Base-by-base conservation (phyloP, 768 basidiomycete genomes). In the Serpula lacrymans region DNA sequence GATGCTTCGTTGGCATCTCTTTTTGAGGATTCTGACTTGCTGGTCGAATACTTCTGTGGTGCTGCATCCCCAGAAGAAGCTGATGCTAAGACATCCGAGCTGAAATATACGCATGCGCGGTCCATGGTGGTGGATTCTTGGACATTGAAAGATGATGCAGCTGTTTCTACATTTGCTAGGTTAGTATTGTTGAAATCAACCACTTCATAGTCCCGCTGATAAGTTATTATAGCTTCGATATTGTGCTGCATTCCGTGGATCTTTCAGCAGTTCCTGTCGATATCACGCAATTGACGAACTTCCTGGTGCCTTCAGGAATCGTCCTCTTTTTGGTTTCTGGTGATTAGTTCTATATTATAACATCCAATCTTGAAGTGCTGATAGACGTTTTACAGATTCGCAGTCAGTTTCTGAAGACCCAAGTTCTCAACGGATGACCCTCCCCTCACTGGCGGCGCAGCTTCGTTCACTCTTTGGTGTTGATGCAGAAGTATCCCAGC, bases 241-340 rank as follows among this genome's bases (percentile, higher is more conserved):
- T 60, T 2, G 41, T 54, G 35, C 50, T 50, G 5, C 41, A 51
- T 6, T 48, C 49, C 28, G 49, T 60, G 29, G 43, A 52, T 6
- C 51, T 49, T 3, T 47, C 55, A 10, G 47, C 45, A 27, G 37
- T 39, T 12, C 43, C 43, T 27, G 20, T 38, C 14, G 48, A 60
- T 28, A 30, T 60, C 5, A 28, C 27, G 24, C 55, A 51, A 1
- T 53, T 61, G 14, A 29, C 51, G 5, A 58, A 58, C 20, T 21
- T 60, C 20, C 40, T 60, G 9, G 58, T 54, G 27, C 37, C 26
- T 2, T 42, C 46, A 5, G 58, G 58, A 22, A 39, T 50, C 2
- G 43, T 53, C 18, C 49, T 61, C 8, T 46, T 60, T 14, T 43
- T 50, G 16, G 45, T 60, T 24, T 46, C 42, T 1, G 47, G 58